phyloP scores from a whole-genome alignment of 805 yeast genomes.

The Candida hispaniensis region DNA sequence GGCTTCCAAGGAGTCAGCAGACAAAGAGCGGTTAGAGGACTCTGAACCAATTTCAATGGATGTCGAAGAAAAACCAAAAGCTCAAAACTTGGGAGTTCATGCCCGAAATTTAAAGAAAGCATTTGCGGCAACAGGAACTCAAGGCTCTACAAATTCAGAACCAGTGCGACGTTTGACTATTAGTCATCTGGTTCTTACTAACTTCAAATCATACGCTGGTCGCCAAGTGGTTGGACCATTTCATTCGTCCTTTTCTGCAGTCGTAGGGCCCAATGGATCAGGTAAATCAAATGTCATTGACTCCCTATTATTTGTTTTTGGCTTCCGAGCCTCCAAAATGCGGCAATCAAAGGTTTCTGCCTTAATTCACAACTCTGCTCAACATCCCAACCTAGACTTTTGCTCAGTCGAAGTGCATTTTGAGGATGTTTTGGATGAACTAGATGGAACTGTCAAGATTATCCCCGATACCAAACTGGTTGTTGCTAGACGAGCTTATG shows the following conservation, averaged over 20 bases:
- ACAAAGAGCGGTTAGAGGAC: too few species aligned
- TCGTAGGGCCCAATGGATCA: conserved; percentile 97
- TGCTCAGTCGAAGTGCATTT: conserved; percentile 92
- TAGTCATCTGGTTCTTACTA: conserved; percentile 56
- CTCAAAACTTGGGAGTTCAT: too few species aligned
- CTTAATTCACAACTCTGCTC: conserved; percentile 81
- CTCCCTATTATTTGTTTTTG: conserved; percentile 90
- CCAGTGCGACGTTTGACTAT: conserved; percentile 52
- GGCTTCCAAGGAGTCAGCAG: too few species aligned
- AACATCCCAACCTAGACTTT: conserved; percentile 49
- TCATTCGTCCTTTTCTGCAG: conserved; percentile 86
- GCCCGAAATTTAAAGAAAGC: too few species aligned
- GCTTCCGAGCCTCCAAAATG: conserved; percentile 93
- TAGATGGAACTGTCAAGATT: conserved; percentile 35
- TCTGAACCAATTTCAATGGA: too few species aligned
- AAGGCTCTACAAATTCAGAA: too few species aligned
- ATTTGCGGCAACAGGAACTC: too few species aligned
- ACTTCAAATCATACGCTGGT: conserved; percentile 95
- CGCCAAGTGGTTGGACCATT: conserved; percentile 89
- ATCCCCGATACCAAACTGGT: conserved; percentile 51
- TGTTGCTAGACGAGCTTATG: conserved; percentile 69
- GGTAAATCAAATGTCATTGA: conserved; percentile 98
- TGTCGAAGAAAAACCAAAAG: too few species aligned
- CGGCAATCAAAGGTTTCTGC: conserved; percentile 91
- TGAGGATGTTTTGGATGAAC: conserved; percentile 55